A percentile compares a stretch with the other conserved stretches of the same genome.
Evolutionary conservation across 306 rosid genomes (phyloP).

Genomic region (Ammopiptanthus mongolicus): DNA sequence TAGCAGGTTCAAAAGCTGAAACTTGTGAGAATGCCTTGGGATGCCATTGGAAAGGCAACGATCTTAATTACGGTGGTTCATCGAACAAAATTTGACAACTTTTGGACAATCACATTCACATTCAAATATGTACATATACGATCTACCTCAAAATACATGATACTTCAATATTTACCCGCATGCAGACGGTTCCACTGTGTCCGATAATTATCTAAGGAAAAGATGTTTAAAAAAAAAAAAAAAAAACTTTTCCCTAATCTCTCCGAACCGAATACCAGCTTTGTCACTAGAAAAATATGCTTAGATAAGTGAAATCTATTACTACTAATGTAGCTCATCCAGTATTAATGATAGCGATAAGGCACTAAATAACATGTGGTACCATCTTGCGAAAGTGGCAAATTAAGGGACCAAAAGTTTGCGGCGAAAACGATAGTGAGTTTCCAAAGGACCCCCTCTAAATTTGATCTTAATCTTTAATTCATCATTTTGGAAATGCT

Average conservation of each 20-base stretch:
- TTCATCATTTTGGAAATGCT: background rate
- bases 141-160: too few species aligned
- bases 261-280: background rate
- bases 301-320: background rate
- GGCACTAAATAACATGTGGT: constrained; percentile 21
- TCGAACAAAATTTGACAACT: too few species aligned
- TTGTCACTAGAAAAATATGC: background rate
- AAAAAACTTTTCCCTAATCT: background rate
- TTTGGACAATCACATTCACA: too few species aligned
- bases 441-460: background rate
- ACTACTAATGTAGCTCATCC: background rate
- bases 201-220: too few species aligned
- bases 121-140: too few species aligned
- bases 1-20: too few species aligned
- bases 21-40: too few species aligned
- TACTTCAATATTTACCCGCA: too few species aligned
- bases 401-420: constrained; percentile 29
- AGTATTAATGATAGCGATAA: background rate
- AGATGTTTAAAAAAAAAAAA: too few species aligned
- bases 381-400: constrained; percentile 7
- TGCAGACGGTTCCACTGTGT: too few species aligned
- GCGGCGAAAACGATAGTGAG: background rate
- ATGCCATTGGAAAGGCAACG: too few species aligned
- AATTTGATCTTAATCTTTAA: background rate
- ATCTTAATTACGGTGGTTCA: too few species aligned